These are phyloP conservation scores for Mucuna pruriens DNA, from an alignment of 306 rosid genomes.

Conservation along the genomic window DNA sequence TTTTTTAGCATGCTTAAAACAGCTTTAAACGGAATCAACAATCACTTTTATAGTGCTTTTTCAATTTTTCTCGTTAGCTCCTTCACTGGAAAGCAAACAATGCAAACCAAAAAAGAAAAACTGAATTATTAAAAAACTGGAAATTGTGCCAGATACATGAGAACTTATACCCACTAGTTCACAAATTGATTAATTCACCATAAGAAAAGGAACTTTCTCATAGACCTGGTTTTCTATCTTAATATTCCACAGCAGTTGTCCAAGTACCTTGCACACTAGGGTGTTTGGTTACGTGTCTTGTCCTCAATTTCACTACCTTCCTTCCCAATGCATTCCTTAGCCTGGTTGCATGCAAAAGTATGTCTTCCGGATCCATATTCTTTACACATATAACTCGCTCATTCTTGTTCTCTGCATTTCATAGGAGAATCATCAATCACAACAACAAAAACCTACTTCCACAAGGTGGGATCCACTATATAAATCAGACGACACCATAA, in stretches of 20 bases:
- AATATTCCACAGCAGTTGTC: slow-evolving; percentile 74
- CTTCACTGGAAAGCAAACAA: background rate
- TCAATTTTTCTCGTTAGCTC: background rate
- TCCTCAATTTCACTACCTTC: slow-evolving; percentile 88
- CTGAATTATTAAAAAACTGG: slow-evolving; percentile 2
- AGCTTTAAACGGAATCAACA: background rate
- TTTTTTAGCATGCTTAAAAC: background rate
- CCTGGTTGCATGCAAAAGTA: slow-evolving; percentile 67
- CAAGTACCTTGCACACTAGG: slow-evolving; percentile 97
- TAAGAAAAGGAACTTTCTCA: slow-evolving; percentile 27
- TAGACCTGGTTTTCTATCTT: slow-evolving; percentile 33
- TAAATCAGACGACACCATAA: background rate
- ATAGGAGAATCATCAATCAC: slow-evolving; percentile 29
- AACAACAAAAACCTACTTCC: background rate
- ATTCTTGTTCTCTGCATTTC: slow-evolving; percentile 67
- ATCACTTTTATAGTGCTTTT: background rate
- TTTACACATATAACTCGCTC: slow-evolving; percentile 80
- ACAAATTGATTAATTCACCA: background rate
- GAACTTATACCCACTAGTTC: background rate
- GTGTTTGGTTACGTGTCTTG: slow-evolving; percentile 80
- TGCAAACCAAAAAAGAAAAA: background rate
- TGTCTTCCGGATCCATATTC: slow-evolving; percentile 84
- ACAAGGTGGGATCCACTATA: background rate
- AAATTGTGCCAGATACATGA: slow-evolving; percentile 11
- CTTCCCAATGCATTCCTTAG: slow-evolving; percentile 89